Percentiles rank a stretch among this genome's conserved stretches.
These are phyloP conservation scores for Thalassiosira delicatula DNA, from an alignment of 352 stramenopile genomes.

Conservation along the genomic window DNA sequence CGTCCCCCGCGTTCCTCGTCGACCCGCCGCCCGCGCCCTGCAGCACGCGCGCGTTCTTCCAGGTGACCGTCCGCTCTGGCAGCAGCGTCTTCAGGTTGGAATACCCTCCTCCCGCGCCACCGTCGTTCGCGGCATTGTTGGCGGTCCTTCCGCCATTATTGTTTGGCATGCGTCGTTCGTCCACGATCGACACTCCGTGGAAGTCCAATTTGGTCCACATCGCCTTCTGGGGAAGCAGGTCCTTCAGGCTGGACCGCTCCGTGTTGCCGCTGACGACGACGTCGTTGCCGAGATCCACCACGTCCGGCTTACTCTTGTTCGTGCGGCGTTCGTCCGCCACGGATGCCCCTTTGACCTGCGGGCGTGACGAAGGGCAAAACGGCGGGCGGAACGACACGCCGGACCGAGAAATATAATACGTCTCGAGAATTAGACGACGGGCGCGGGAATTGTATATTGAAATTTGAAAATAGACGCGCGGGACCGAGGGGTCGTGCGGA, in stretches of 20 bases:
- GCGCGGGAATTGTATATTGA: no score
- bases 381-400: no score
- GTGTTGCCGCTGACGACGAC: background rate
- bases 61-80: constrained; percentile 43
- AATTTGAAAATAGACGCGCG: no score
- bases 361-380: no score
- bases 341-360: constrained; percentile 27
- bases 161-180: constrained; percentile 20
- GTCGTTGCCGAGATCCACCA: background rate
- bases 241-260: background rate
- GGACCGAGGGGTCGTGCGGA: no score
- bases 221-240: constrained; percentile 1
- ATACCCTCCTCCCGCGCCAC: constrained; percentile 1
- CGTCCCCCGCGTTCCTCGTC: constrained; percentile 1
- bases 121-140: background rate
- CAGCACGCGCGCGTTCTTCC: constrained; percentile 28
- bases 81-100: constrained; percentile 35
- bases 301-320: background rate
- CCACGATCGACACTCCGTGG: constrained; percentile 20
- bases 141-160: background rate
- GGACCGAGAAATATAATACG: no score
- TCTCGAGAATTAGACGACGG: no score
- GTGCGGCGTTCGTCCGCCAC: constrained; percentile 21
- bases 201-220: constrained; percentile 46
- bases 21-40: constrained; percentile 40